Base-by-base conservation (phyloP, 257 asterid genomes). In the Solanum acaule region DNA sequence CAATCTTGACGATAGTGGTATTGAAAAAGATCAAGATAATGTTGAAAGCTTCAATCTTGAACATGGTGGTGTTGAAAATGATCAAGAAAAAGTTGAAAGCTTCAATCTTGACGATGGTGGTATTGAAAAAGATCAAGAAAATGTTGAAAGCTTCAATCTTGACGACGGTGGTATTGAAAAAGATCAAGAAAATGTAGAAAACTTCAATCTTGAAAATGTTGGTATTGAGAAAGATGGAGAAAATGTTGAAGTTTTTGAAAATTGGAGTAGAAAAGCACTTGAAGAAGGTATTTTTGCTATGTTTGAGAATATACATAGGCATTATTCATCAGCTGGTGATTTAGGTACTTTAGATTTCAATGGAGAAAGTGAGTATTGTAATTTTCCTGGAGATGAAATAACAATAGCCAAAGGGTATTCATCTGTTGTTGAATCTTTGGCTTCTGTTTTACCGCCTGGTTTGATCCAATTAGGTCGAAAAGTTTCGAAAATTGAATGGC, bases 341-440 rank as follows among this genome's bases (percentile, higher is more conserved):
- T 87, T 96, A 87, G 34, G 89, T 23, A 73, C 6, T 15, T 93
- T 96, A 34, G 98, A 96, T 86, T 96, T 89, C 86, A 84, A 87
- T 87, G 96, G 95, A 3, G 98, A 96, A 87, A 94, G 93, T 18
- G 97, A 95, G 88, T 96, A 93, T 71, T 77, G 86, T 0, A 90
- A 94, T 93, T 96, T 92, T n/a, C 97, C 96, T 5, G 99, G 99
- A 2, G 98, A 95, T 75, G 98, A 96, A 85, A 89, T 94, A 10
- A 94, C 98, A 8, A 94, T 96, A 40, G 98, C 94, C 1, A 89
- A 89, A 67, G 99, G 99, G 1, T 96, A 95, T 87, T 90, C 94
- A 23, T 90, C 94, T 70, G 92, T 95, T 23, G 59, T 95, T 67
- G 91, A 96, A 22, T 87, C 92, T 4, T 42, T 96, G 31, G 97